A percentile compares a stretch with the other conserved stretches of the same genome.
phyloP scores from a whole-genome alignment of 495 filamentous ascomycete genomes.

The Xylaria curta region DNA sequence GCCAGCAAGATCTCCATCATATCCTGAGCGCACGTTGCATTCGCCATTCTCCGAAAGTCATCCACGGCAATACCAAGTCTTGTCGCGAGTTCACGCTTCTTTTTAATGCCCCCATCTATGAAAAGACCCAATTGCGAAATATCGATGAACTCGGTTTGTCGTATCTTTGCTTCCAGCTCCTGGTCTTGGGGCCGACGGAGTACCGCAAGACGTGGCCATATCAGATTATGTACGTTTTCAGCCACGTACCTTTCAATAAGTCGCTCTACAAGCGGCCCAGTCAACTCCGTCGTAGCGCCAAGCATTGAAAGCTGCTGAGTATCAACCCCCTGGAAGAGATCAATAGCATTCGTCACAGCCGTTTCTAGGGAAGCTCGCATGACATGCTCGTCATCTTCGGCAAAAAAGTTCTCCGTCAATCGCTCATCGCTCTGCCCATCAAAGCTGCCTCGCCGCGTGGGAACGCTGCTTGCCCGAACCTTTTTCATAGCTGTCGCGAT shows the following conservation, averaged over 20 bases:
- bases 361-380: slow-evolving; percentile 88
- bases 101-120: slow-evolving; percentile 72
- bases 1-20: slow-evolving; percentile 89
- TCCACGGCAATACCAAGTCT: slow-evolving; percentile 81
- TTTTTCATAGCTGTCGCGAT: slow-evolving; percentile 58
- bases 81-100: slow-evolving; percentile 73
- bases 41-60: slow-evolving; percentile 85
- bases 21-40: slow-evolving; percentile 86
- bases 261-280: slow-evolving; percentile 87
- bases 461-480: slow-evolving; percentile 54
- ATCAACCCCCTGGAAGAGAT: slow-evolving; percentile 93
- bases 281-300: slow-evolving; percentile 91
- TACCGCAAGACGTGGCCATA: slow-evolving; percentile 79
- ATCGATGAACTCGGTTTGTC: slow-evolving; percentile 92
- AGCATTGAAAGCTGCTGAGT: slow-evolving; percentile 93
- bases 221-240: slow-evolving; percentile 88
- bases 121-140: slow-evolving; percentile 91
- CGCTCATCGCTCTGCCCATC: slow-evolving; percentile 32
- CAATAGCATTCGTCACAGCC: slow-evolving; percentile 90
- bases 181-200: slow-evolving; percentile 81
- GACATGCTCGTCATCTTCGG: slow-evolving; percentile 85
- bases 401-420: slow-evolving; percentile 52
- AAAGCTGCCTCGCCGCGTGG: slow-evolving; percentile 35
- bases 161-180: slow-evolving; percentile 89
- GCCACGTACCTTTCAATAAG: slow-evolving; percentile 94